Conservation (phyloP, 2,329 filamentous ascomycete species). For the Penicillium griseofulvum region DNA sequence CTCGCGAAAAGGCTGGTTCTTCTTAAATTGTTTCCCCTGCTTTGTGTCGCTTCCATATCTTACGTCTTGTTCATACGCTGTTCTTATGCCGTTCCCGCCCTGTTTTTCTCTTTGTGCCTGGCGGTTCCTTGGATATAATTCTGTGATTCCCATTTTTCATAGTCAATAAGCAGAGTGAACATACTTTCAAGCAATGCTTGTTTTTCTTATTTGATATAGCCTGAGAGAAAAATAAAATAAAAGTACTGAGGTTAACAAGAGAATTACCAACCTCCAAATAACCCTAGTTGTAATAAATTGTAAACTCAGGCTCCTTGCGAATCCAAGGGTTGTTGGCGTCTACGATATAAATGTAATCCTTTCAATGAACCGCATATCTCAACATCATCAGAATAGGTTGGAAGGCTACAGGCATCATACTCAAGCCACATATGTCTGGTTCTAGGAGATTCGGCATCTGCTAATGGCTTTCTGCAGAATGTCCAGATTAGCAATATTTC, state of each 20-base stretch:
- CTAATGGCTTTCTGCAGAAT: slow-evolving; percentile 17
- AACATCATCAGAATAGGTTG: slow-evolving; percentile 17
- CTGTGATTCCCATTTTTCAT: slow-evolving; percentile 32
- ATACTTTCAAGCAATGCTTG: background rate
- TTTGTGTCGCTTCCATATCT: slow-evolving; percentile 3
- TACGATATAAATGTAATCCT: slow-evolving; percentile 18
- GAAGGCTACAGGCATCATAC: slow-evolving; percentile 17
- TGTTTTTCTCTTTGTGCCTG: slow-evolving; percentile 11
- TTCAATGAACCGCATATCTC: slow-evolving; percentile 16
- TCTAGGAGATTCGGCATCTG: slow-evolving; percentile 23
- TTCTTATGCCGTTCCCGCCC: slow-evolving; percentile 7
- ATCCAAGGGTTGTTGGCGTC: slow-evolving; percentile 15
- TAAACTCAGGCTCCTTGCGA: slow-evolving; percentile 12
- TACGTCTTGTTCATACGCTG: slow-evolving; percentile 6
- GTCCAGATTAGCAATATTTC: slow-evolving; percentile 13
- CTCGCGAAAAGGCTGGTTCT: slow-evolving; percentile 40
- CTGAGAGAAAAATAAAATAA: no score
- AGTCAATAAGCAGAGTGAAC: slow-evolving; percentile 11
- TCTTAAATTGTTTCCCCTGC: slow-evolving; percentile 9
- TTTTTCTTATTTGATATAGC: no score
- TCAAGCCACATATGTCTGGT: slow-evolving; percentile 21
- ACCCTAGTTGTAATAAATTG: background rate
- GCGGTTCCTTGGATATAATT: slow-evolving; percentile 30
- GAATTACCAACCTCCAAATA: no score
- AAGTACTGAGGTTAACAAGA: no score